Evolutionary conservation across 306 rosid genomes (phyloP).

Genomic region (Vigna trinervia): DNA sequence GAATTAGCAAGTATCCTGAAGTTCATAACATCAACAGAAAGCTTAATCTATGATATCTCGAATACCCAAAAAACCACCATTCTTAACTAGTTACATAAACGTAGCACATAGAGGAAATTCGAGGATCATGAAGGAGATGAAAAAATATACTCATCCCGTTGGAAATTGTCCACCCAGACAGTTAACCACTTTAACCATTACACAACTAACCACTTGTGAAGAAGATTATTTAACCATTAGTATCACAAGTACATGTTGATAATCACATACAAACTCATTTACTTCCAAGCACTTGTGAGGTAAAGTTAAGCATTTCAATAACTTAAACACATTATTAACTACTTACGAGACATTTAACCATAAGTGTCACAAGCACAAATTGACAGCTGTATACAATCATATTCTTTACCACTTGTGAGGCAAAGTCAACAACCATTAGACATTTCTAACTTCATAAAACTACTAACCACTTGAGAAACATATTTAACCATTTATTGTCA

Average conservation of each 20-base stretch:
- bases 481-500: not conserved
- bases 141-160: not conserved
- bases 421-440: not conserved
- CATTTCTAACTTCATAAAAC: not conserved
- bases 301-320: not conserved
- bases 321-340: not conserved
- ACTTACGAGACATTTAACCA: not conserved
- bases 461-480: not conserved
- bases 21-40: slow-evolving; percentile 34
- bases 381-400: not conserved
- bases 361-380: not conserved
- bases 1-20: slow-evolving; percentile 86
- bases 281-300: not conserved
- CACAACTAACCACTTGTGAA: not conserved
- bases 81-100: slow-evolving; percentile 11
- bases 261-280: not conserved
- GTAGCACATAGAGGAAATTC: slow-evolving; percentile 27
- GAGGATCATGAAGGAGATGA: slow-evolving; percentile 16
- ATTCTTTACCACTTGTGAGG: not conserved
- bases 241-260: not conserved
- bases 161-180: not conserved
- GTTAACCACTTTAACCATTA: not conserved
- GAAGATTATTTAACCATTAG: not conserved
- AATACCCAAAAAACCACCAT: slow-evolving; percentile 20
- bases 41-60: slow-evolving; percentile 17